Conservation (phyloP, 306 rosid genomes). For the Clitoria ternatea region DNA sequence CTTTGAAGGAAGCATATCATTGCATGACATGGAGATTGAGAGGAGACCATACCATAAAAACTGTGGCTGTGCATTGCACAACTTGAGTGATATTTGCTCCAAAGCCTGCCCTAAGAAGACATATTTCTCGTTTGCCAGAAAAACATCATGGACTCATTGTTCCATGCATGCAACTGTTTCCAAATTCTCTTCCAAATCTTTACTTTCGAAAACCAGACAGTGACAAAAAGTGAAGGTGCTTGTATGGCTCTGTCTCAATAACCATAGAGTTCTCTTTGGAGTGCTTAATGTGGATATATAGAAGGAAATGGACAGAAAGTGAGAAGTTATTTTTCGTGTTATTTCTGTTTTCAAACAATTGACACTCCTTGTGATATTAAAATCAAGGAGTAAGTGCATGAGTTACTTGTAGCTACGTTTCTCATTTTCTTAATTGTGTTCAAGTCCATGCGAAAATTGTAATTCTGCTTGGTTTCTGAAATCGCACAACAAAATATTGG, state of each 20-base stretch:
- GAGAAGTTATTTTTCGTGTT: not conserved
- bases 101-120: conserved; percentile 19
- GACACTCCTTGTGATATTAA: not conserved
- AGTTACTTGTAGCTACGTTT: conserved; percentile 2
- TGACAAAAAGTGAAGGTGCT: not conserved
- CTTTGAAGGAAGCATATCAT: conserved; percentile 54
- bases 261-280: not conserved
- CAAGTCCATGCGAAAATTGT: not conserved
- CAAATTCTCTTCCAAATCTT: conserved; percentile 4
- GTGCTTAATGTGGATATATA: not conserved
- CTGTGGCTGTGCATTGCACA: conserved; percentile 71
- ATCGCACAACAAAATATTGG: not conserved
- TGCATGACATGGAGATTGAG: conserved; percentile 46
- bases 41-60: conserved; percentile 81
- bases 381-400: not conserved
- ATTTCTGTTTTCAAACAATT: not conserved
- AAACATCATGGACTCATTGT: conserved; percentile 29
- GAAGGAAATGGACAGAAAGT: not conserved
- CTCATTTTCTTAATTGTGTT: not conserved
- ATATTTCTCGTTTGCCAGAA: conserved; percentile 38
- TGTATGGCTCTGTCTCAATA: not conserved
- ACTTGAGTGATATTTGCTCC: conserved; percentile 21
- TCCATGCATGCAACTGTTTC: conserved; percentile 15
- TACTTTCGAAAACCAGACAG: conserved; percentile 10
- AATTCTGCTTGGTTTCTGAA: not conserved